Evolutionary conservation across 2,329 filamentous ascomycete genomes (phyloP), one percentile per base, ranked within the genome.

Genomic region (Sarocladiaceae sp.): DNA sequence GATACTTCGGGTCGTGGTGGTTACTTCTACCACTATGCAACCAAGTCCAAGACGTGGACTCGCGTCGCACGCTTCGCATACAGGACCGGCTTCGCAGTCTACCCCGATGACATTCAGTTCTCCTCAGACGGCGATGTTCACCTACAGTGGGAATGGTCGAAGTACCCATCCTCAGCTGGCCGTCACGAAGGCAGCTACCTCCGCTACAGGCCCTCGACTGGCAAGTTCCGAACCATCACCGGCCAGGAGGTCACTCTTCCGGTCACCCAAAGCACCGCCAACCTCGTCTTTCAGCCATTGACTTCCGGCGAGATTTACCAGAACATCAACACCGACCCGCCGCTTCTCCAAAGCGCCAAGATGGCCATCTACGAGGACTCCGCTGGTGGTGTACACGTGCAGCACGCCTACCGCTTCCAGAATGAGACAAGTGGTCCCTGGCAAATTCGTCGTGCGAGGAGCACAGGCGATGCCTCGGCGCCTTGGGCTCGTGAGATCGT

Each of bases 121-220:
- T 61, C 60, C 1, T 60, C 59, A 0, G 59, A 62, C 20, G 59
- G 60, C 8, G 60, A 62, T 25, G 53, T 62, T 2, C 60, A 62
- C 40, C 25, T 62, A 4, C 60, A 62, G 37, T 62, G 60, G 60
- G 60, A 62, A 35, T 62, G 60, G 60, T 56, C 55, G 53, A 61
- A 62, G 46, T 60, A 56, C 29, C 60, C 60, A 8, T 59, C 60
- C 8, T 62, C 60, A 17, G 60, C 42, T 3, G 58, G 55, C 44
- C 60, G 60, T 20, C 60, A 62, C 15, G 56, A 62, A 40, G 60
- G 60, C 40, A 61, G 59, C 13, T 62, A 62, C 51, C 46, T 59
- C 2, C 58, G 60, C 5, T 62, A 62, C 22, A 55, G 44, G 0
- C 60, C 60, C 2, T 62, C 60, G 0, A 58, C 58, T 1, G 53